Evolutionary conservation across 2,329 filamentous ascomycete species (phyloP).

Genomic region (Beauveria sp.): DNA sequence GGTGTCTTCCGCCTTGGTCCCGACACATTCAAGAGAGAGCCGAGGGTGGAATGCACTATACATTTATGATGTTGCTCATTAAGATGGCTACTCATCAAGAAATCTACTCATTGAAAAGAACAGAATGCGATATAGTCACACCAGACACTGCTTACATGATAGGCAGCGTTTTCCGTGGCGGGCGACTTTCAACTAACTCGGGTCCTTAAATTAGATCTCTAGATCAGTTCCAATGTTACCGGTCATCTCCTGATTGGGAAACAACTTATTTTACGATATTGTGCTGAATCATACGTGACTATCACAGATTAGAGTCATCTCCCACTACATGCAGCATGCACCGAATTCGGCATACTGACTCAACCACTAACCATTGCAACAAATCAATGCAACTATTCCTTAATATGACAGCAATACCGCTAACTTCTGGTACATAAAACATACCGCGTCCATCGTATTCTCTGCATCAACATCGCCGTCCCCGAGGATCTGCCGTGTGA

Average conservation of each 20-base stretch:
- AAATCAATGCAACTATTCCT: background rate
- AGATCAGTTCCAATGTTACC: background rate
- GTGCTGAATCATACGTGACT: background rate
- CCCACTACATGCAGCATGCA: background rate
- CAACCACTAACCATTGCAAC: background rate
- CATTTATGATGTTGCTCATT: too few relatives aligned
- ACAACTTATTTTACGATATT: background rate
- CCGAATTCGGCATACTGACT: conserved; percentile 4
- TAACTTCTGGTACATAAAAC: background rate
- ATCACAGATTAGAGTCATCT: background rate
- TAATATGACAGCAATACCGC: too few relatives aligned
- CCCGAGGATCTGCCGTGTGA: conserved; percentile 11
- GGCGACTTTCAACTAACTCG: too few relatives aligned
- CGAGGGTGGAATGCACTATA: too few relatives aligned
- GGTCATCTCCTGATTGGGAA: background rate
- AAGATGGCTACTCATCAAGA: too few relatives aligned
- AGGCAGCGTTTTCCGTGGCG: too few relatives aligned
- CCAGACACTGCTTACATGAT: too few relatives aligned
- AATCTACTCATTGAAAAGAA: too few relatives aligned
- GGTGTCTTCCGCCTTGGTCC: too few relatives aligned
- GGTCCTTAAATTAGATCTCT: too few relatives aligned
- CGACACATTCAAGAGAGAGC: too few relatives aligned
- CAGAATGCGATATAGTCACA: too few relatives aligned
- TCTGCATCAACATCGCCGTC: background rate
- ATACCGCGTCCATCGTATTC: background rate